A percentile compares a stretch with the other conserved stretches of the same genome.
Conservation (phyloP, 2,329 filamentous ascomycete species). For the Talaromyces albobiverticillius region DNA sequence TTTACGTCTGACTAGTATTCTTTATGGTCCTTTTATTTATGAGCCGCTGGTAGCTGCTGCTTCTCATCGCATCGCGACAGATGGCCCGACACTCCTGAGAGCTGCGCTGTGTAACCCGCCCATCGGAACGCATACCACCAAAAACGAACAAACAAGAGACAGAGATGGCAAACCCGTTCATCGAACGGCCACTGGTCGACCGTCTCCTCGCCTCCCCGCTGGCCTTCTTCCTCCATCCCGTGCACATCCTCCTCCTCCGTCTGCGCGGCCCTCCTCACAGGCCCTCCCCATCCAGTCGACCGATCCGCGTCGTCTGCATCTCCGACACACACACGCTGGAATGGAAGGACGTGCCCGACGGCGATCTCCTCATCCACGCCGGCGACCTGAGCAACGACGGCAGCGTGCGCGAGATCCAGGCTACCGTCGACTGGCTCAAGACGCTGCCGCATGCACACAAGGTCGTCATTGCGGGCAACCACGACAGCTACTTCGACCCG, state of each 20-base stretch:
- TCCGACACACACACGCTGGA: slow-evolving; percentile 80
- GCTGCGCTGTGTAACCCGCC: too few species aligned
- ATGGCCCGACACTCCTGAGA: too few species aligned
- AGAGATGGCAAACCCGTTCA: slow-evolving; percentile 44
- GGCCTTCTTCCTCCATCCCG: slow-evolving; percentile 57
- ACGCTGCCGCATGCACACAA: slow-evolving; percentile 74
- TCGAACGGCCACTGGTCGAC: slow-evolving; percentile 55
- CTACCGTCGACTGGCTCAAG: slow-evolving; percentile 79
- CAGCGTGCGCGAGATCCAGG: slow-evolving; percentile 69
- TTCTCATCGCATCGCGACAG: too few species aligned
- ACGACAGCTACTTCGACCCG: slow-evolving; percentile 81
- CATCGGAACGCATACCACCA: too few species aligned
- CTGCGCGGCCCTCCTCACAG: slow-evolving; percentile 65
- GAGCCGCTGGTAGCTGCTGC: too few species aligned
- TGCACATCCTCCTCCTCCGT: slow-evolving; percentile 64
- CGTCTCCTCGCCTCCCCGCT: slow-evolving; percentile 67
- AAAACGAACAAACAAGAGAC: not conserved
- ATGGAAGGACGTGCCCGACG: slow-evolving; percentile 54
- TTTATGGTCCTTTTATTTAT: too few species aligned
- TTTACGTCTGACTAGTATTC: too few species aligned
- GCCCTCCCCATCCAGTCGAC: slow-evolving; percentile 52
- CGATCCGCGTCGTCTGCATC: slow-evolving; percentile 76
- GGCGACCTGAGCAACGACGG: slow-evolving; percentile 80
- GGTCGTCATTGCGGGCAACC: slow-evolving; percentile 81
- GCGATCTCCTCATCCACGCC: slow-evolving; percentile 85